Percentiles rank a stretch among this genome's conserved stretches.
Evolutionary conservation across 805 yeast genomes (phyloP).

Genomic region (Pichia insulana): DNA sequence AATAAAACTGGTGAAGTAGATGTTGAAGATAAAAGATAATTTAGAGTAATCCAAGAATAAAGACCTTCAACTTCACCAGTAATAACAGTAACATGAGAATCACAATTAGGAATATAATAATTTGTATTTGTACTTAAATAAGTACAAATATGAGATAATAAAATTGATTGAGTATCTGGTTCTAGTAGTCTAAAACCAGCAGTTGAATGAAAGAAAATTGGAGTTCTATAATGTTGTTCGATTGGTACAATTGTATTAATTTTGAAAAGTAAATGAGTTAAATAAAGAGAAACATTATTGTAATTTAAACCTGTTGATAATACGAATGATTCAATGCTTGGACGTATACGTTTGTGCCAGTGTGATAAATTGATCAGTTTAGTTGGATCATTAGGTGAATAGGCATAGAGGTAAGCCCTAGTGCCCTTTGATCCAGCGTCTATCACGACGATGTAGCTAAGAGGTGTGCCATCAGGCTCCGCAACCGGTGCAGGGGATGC

Average conservation of each 20-base stretch:
- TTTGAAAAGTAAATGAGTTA: conserved; percentile 38
- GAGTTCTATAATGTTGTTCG: conserved; percentile 54
- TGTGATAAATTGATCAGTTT: too few relatives aligned
- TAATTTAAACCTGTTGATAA: conserved; percentile 41
- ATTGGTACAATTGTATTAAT: conserved; percentile 48
- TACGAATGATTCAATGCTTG: conserved; percentile 56
- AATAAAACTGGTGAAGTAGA: conserved; percentile 47
- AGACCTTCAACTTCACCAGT: conserved; percentile 62
- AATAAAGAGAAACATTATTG: conserved; percentile 44
- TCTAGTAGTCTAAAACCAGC: conserved; percentile 57
- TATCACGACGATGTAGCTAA: conserved; percentile 50
- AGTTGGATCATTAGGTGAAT: conserved; percentile 34
- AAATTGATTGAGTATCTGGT: conserved; percentile 36
- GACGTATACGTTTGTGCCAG: conserved; percentile 46
- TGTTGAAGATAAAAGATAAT: conserved; percentile 36
- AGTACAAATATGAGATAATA: conserved; percentile 40
- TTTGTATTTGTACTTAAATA: conserved; percentile 39
- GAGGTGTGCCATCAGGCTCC: conserved; percentile 38
- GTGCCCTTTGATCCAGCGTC: conserved; percentile 66
- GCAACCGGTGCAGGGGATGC: conserved; percentile 2
- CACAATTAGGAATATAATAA: conserved; percentile 54
- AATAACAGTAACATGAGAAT: conserved; percentile 47
- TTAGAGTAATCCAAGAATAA: conserved; percentile 59
- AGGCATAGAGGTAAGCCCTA: conserved; percentile 50
- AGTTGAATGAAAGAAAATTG: conserved; percentile 60